Base-by-base conservation (phyloP, 768 basidiomycete genomes). In the Naganishia friedmannii region DNA sequence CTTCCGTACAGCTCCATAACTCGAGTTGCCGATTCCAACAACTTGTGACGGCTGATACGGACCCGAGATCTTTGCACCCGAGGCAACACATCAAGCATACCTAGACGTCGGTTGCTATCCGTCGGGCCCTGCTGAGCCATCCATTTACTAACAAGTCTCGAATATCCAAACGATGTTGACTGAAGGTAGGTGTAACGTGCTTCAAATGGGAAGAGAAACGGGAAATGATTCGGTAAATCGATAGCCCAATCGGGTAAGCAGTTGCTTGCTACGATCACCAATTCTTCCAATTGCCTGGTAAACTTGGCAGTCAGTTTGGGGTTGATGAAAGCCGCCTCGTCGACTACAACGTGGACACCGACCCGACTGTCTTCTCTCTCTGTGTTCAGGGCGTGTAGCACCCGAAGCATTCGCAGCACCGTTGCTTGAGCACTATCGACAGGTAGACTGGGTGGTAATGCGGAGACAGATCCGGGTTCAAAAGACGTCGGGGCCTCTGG, bases 121-220 rank as follows among this genome's bases (percentile, higher is more conserved):
- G 85, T 86, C 9, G 72, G 65, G 48, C 92, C 87, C 55, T 93
- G 90, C 73, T 93, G 90, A 76, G 89, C 91, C 80, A 93, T 91
- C 91, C 92, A 96, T 78, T 93, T 93, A 66, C 93, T 83, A 73
- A 99, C 94, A 19, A 98, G 86, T 19, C 96, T 90, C 0, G 93
- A 92, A 79, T 97, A 97, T 60, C 96, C 96, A 75, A 98, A 98
- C 0, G 95, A 94, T 0, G 95, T 96, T 3, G 93, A 95, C 81
- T 98, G 94, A 9, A 99, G 84, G 86, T 97, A 98, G 74, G 90
- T 90, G 83, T 93, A 98, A 37, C 96, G 91, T 15, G 94, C 96
- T 26, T 94, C 90, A 82, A 99, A 98, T 0, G 96, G 96, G 86
- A 99, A 98, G 12, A 99, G 86, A 88, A 99, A 99, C 0, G 95